A percentile compares a stretch with the other conserved stretches of the same genome.
Evolutionary conservation across 140 eudicot genomes (phyloP).

Genomic region (Senecio squalidus): DNA sequence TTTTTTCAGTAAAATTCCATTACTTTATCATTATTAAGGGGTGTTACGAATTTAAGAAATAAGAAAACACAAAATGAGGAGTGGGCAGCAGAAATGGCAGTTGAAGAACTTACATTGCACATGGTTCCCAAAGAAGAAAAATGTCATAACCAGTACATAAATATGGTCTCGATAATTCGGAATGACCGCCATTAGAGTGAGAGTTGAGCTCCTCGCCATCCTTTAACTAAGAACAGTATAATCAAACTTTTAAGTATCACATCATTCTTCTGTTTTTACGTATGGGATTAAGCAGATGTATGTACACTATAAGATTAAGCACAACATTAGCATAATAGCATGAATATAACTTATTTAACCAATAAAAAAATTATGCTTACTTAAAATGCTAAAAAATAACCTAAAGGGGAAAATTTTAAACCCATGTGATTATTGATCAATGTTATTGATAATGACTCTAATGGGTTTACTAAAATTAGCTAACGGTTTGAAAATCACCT

Average conservation of each 20-base stretch:
- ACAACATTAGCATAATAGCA: no score
- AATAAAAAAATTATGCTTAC: no score
- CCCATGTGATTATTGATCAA: no score
- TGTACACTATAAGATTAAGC: no score
- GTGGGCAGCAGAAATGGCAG: no score
- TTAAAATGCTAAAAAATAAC: no score
- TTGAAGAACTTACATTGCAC: conserved; percentile 61
- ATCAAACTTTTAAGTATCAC: neutral
- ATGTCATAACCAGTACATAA: conserved; percentile 84
- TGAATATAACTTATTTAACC: no score
- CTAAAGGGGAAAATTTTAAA: no score
- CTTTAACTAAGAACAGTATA: conserved; percentile 2
- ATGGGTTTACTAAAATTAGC: no score
- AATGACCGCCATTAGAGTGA: conserved; percentile 13
- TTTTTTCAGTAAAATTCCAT: conserved; percentile 1
- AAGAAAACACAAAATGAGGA: neutral
- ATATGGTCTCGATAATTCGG: conserved; percentile 52
- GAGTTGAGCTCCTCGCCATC: conserved; percentile 9
- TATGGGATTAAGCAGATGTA: no score
- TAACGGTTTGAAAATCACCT: no score
- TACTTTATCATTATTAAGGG: neutral
- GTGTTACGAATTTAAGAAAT: neutral
- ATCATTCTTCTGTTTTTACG: neutral
- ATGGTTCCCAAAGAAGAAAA: conserved; percentile 88
- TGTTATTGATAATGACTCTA: no score